Evolutionary conservation across 768 basidiomycete genomes (phyloP).

Genomic region (Daedaleopsis sinensis): DNA sequence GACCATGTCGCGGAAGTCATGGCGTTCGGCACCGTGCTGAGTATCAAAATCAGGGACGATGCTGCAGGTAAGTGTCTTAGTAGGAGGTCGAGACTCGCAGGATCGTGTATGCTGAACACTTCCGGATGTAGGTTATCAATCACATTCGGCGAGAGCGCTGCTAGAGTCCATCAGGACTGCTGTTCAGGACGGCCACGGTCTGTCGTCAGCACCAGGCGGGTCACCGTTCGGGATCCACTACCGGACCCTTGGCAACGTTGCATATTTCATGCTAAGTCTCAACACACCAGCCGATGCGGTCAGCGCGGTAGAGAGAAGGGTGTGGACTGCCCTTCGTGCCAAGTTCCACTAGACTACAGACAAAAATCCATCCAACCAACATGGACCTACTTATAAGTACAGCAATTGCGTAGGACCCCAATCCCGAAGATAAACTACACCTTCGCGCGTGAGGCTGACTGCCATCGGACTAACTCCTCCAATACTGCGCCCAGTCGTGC

Average conservation of each 20-base stretch:
- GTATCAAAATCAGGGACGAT: slow-evolving; percentile 69
- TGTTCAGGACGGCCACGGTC: slow-evolving; percentile 19
- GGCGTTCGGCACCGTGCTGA: slow-evolving; percentile 86
- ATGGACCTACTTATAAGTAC: background rate
- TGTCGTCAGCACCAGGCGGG: slow-evolving; percentile 52
- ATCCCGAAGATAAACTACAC: background rate
- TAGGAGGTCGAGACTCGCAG: background rate
- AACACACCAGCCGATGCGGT: slow-evolving; percentile 63
- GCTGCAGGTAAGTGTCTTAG: slow-evolving; percentile 53
- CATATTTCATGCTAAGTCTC: slow-evolving; percentile 91
- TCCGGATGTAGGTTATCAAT: slow-evolving; percentile 46
- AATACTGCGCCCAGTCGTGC: slow-evolving; percentile 89
- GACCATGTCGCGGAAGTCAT: slow-evolving; percentile 72
- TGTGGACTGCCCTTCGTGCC: slow-evolving; percentile 31
- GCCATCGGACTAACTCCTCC: slow-evolving; percentile 58
- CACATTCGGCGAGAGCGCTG: slow-evolving; percentile 64
- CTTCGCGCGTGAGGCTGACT: too few relatives aligned
- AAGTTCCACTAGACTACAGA: too few relatives aligned
- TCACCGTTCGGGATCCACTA: slow-evolving; percentile 75
- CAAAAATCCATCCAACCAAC: background rate
- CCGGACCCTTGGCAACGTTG: slow-evolving; percentile 86
- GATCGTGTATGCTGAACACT: background rate
- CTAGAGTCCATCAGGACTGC: slow-evolving; percentile 54
- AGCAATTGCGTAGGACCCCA: background rate
- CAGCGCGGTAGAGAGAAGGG: slow-evolving; percentile 62